Evolutionary conservation across 2,329 filamentous ascomycete genomes (phyloP).

Genomic region (Botrytis cinerea): DNA sequence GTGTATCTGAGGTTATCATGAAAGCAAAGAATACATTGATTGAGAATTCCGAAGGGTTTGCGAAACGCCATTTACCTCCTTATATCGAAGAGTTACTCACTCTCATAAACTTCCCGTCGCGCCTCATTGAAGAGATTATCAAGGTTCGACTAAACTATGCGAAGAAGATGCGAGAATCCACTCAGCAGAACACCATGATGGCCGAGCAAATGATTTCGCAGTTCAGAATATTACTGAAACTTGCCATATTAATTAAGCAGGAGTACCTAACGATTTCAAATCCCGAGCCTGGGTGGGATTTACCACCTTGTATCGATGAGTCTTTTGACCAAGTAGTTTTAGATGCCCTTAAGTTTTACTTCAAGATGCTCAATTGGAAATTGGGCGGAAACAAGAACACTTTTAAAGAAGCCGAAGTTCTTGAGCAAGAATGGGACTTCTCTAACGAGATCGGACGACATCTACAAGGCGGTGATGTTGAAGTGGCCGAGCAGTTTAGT

Average conservation of each 20-base stretch:
- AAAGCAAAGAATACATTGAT: constrained; percentile 95
- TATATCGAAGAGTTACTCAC: constrained; percentile 97
- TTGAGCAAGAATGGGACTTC: constrained; percentile 98
- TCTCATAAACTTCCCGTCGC: constrained; percentile 94
- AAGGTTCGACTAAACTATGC: constrained; percentile 88
- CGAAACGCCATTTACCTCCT: constrained; percentile 85
- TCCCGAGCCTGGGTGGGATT: constrained; percentile 88
- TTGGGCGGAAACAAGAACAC: constrained; percentile 97
- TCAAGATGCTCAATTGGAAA: constrained; percentile 98
- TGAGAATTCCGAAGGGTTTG: constrained; percentile 79
- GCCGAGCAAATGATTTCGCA: constrained; percentile 97
- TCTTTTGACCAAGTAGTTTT: constrained; percentile 90
- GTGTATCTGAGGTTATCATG: constrained; percentile 81
- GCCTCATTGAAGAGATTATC: constrained; percentile 95
- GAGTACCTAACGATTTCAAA: constrained; percentile 82
- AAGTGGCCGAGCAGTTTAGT: constrained; percentile 97
- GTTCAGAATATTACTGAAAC: constrained; percentile 88
- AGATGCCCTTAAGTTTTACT: constrained; percentile 95
- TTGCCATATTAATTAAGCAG: constrained; percentile 90
- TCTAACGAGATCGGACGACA: constrained; percentile 90
- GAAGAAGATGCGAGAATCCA: constrained; percentile 91
- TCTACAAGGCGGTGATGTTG: constrained; percentile 90
- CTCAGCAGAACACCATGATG: constrained; percentile 89
- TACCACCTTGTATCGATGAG: constrained; percentile 95
- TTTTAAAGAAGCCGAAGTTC: constrained; percentile 96